Evolutionary conservation across 305 asterid genomes (phyloP), one percentile per base, ranked within the genome.

Genomic region (Fraxinus latifolia): DNA sequence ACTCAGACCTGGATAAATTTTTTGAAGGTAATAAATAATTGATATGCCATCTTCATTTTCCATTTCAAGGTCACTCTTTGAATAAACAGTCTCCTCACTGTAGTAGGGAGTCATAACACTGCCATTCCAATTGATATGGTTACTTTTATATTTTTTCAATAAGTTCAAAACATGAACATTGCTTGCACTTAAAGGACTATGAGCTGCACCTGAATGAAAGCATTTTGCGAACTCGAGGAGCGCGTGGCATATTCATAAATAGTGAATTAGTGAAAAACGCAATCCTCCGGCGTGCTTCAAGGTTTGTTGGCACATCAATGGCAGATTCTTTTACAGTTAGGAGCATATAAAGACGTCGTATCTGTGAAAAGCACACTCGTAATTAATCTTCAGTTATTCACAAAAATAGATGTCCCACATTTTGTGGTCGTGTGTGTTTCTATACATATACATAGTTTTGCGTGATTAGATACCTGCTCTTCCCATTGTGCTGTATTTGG

Each of bases 171-270:
- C 78, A 53, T 60, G 5, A 25, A 23, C 19, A 81, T 74, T 29
- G 67, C 78, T 68, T 72, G 70, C 75, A 77, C 37, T 70, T 29
- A 27, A 86, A 25, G 67, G 81, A 81, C 79, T 36, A 77, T 84
- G 76, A 73, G 86, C 15, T 76, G 77, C 84, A 96, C 99, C 98
- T 93, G 93, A 96, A 96, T 77, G 99, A 95, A 75, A 95, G 90
- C 99, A 96, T 96, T 92, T 96, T 96, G 81, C 96, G 98, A 83
- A 95, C 99, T 85, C 94, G 93, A 83, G 99, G 99, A 34, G 99
- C 98, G 39, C 91, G 93, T 71, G 99, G 99, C 97, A 96, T 96
- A 83, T 95, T 89, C 99, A 96, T 96, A 76, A 96, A 96, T 81
- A 96, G 91, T 79, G 99, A 96, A 85, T 95, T 96, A 53, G 99